phyloP scores from a whole-genome alignment of 208 protist species.

The Trichomonas gallinae region DNA sequence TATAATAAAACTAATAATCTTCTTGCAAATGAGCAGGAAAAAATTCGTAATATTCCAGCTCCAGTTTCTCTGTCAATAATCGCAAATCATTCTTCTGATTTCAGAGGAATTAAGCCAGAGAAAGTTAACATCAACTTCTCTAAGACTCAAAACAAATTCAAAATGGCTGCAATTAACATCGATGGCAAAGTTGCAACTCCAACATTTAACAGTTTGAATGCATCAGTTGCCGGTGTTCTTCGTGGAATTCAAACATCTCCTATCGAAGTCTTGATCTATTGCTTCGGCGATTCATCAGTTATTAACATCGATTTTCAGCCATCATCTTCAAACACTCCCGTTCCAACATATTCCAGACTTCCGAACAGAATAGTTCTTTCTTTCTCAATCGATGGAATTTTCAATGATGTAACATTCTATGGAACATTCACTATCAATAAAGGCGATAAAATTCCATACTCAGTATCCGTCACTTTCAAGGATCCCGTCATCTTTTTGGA shows the following conservation, averaged over 20 bases:
- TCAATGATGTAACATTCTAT: background rate
- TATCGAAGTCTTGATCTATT: background rate
- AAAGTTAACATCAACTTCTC: background rate
- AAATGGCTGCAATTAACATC: background rate
- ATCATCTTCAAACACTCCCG: background rate
- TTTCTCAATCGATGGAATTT: background rate
- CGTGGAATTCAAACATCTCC: background rate
- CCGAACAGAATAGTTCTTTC: background rate
- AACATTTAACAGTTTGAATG: background rate
- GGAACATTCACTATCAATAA: background rate
- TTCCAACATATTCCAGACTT: background rate
- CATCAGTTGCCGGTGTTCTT: background rate
- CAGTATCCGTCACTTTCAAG: background rate
- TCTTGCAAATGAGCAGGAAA: background rate
- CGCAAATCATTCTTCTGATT: background rate
- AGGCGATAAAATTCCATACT: background rate
- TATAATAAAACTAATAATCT: background rate
- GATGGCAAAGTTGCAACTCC: background rate
- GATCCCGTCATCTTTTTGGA: background rate
- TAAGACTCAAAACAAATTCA: background rate
- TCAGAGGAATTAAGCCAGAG: background rate
- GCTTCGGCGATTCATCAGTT: background rate
- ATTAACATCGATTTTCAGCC: background rate
- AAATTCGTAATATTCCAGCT: background rate
- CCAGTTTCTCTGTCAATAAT: background rate